Base-by-base conservation (phyloP, 306 rosid genomes). In the Vachellia collinsii region DNA sequence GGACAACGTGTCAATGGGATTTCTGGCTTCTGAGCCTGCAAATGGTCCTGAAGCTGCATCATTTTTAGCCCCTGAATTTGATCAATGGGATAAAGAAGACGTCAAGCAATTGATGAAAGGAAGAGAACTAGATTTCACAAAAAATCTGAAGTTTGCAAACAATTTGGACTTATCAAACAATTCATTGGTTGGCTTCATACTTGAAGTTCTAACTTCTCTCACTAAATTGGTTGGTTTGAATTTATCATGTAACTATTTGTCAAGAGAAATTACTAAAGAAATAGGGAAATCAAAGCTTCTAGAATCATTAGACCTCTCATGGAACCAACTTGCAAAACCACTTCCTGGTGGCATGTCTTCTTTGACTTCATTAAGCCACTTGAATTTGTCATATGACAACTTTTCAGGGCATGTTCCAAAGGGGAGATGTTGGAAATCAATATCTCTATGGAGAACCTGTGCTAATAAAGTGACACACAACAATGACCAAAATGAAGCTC, bases 301-400 rank as follows among this genome's bases (percentile, higher is more conserved):
- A 11, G 23, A 29, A 53, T 65, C 62, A 11, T 12, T 81, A 41
- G 85, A 82, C 54, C 64, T 82, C 58, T 82, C 85, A 5, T 41
- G 53, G 29, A 81, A 68, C 72, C 77, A 68, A 34, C 72, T 75
- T 36, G 37, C 23, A 3, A 80, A 80, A 51, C 22, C 75, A 25
- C 67, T 80, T 64, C 84, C 75, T 5, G 41, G 34, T 2, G 65
- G 75, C 83, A 80, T 74, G 83, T 10, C 69, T 56, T 29, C 76
- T 36, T 42, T 81, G 70, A 75, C 84, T n/a, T 75, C 48, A 11
- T 36, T 81, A 54, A 46, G 72, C 42, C 4, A 36, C 34, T 75
- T 81, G 80, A 81, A 67, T 41, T 34, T 81, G 71, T 75, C 84
- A 34, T 74, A 80, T 75, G 74, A 74, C 66, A 39, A 74, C 47